Evolutionary conservation across 305 asterid species (phyloP).

Genomic region (Solanum hybrid): DNA sequence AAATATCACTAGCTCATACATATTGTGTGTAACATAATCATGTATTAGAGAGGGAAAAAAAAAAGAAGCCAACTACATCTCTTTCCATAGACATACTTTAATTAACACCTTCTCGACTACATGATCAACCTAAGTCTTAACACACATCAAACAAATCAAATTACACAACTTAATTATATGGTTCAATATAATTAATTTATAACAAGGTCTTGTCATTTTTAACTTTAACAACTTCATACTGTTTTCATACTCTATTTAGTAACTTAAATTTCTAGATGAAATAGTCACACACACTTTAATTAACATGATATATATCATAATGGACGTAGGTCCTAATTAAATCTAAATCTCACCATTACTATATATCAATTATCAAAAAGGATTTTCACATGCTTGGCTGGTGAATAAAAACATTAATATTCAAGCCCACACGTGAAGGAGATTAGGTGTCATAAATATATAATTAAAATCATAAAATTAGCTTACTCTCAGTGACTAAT

Average conservation of each 20-base stretch:
- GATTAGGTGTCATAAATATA: not conserved
- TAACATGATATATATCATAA: not conserved
- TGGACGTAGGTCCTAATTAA: not conserved
- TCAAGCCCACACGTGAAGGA: not conserved
- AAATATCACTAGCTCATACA: not conserved
- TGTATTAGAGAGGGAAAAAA: not conserved
- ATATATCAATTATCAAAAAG: not conserved
- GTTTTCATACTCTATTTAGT: too few relatives aligned
- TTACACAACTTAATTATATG: not conserved
- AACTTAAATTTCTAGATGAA: not conserved
- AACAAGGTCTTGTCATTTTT: not conserved
- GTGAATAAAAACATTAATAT: not conserved
- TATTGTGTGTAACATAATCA: not conserved
- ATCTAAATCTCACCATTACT: not conserved
- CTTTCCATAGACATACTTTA: not conserved
- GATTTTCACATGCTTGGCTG: not conserved
- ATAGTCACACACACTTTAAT: not conserved
- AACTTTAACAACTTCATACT: not conserved
- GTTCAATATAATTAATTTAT: not conserved
- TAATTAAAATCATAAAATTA: not conserved
- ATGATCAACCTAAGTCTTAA: constrained; percentile 15
- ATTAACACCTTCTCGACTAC: not conserved
- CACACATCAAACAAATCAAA: not conserved
- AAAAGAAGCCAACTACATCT: not conserved
- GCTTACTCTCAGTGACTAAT: not conserved